Evolutionary conservation across 164 flowering plant genomes (phyloP).

Genomic region (Chimonanthus praecox): DNA sequence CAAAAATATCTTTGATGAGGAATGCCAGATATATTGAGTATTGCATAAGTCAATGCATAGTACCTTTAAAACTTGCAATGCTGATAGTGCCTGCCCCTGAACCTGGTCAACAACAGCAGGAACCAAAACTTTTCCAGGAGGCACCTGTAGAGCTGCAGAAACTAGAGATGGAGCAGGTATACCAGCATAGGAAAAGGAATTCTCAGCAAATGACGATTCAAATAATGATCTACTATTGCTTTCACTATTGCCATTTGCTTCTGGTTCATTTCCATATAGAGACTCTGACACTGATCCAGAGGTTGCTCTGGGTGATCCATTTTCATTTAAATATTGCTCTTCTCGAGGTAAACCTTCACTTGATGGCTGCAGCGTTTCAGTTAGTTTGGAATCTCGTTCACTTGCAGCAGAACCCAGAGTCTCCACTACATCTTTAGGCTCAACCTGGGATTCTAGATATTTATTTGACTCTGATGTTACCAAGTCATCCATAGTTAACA

Average conservation of each 20-base stretch:
- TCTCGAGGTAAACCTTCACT: constrained; percentile 27
- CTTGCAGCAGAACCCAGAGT: constrained; percentile 17
- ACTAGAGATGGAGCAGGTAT: constrained; percentile 92
- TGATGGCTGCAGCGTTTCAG: constrained; percentile 21
- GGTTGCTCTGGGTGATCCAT: constrained; percentile 24
- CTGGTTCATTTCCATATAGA: constrained; percentile 30
- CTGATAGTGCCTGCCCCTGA: constrained; percentile 84
- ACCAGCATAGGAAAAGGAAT: constrained; percentile 58
- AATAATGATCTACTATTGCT: constrained; percentile 22
- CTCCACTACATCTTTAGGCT: constrained; percentile 18
- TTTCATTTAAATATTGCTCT: constrained; percentile 22
- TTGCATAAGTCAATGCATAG: not conserved
- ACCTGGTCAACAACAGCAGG: constrained; percentile 85
- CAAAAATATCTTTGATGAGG: not conserved
- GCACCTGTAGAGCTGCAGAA: constrained; percentile 73
- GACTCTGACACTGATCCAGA: constrained; percentile 23
- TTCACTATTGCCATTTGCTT: constrained; percentile 24
- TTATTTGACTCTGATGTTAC: constrained; percentile 26
- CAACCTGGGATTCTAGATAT: constrained; percentile 22
- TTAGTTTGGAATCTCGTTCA: constrained; percentile 22
- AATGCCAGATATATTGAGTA: not conserved
- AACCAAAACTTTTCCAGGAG: constrained; percentile 87
- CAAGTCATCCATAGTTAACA: constrained; percentile 21
- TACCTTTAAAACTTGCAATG: constrained; percentile 93
- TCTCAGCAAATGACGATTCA: constrained; percentile 34